phyloP scores from a whole-genome alignment of 371 early-diverging fungal genomes.

The Rhizopus delemar region DNA sequence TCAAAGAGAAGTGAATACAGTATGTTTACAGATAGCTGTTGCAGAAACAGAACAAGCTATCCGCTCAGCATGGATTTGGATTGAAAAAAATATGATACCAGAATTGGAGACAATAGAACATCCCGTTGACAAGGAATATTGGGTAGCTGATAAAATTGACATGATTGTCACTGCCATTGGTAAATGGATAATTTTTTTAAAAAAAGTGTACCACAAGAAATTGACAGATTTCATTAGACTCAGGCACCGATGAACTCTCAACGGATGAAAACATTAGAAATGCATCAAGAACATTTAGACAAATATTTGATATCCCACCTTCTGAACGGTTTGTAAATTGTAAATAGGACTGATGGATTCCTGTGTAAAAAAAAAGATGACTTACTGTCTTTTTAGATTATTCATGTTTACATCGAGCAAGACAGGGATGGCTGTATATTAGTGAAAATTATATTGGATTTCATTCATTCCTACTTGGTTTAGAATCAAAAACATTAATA shows the following conservation, averaged over 20 bases:
- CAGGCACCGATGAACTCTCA: constrained; percentile 73
- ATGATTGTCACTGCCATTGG: constrained; percentile 81
- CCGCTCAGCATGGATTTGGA: constrained; percentile 89
- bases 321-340: constrained; percentile 90
- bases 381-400: constrained; percentile 65
- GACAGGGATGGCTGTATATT: constrained; percentile 97
- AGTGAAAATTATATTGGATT: constrained; percentile 91
- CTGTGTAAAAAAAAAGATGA: not conserved
- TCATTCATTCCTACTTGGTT: constrained; percentile 89
- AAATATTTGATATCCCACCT: constrained; percentile 80
- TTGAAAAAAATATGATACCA: constrained; percentile 78
- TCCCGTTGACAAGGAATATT: constrained; percentile 76
- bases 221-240: constrained; percentile 41
- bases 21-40: constrained; percentile 64
- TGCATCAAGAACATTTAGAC: constrained; percentile 88
- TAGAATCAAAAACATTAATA: constrained; percentile 86
- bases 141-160: constrained; percentile 86
- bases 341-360: constrained; percentile 27
- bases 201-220: too few species aligned
- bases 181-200: constrained; percentile 17
- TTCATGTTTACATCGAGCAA: constrained; percentile 84
- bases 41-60: constrained; percentile 78
- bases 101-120: constrained; percentile 80
- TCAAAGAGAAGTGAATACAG: constrained; percentile 56
- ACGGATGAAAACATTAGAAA: constrained; percentile 84